Evolutionary conservation across 225 moss, liverwort and hornwort genomes (phyloP).

Genomic region (Pseudoscleropodium purum): DNA sequence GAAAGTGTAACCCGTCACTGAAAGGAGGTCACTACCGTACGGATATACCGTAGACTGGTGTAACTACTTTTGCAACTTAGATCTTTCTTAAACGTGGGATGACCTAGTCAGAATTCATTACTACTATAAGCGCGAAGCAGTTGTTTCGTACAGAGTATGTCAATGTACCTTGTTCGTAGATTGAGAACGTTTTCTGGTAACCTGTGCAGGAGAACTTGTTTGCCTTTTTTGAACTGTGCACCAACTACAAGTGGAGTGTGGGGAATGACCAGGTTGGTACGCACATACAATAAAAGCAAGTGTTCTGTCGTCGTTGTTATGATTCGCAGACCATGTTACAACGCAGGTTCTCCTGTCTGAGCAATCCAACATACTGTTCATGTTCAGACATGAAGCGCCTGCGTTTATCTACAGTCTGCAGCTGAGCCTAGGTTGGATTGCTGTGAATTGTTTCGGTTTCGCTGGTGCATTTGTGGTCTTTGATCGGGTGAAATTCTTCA

Average conservation of each 20-base stretch:
- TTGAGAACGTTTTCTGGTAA: background rate
- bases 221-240: conserved; percentile 73
- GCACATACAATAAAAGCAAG: background rate
- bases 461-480: background rate
- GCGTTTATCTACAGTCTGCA: background rate
- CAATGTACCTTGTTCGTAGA: background rate
- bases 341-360: background rate
- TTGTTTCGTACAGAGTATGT: background rate
- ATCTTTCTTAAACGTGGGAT: background rate
- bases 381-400: background rate
- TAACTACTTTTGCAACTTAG: background rate
- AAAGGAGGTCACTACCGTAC: background rate
- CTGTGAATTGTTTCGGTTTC: background rate
- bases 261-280: conserved; percentile 62
- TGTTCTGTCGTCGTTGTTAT: background rate
- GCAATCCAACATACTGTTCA: background rate
- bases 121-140: background rate
- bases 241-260: conserved; percentile 81
- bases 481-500: background rate
- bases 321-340: background rate
- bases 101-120: background rate
- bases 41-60: background rate
- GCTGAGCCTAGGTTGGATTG: background rate
- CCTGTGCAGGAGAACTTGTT: conserved; percentile 60
- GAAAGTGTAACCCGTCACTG: background rate